phyloP scores from a whole-genome alignment of 805 yeast species.

The Maudiozyma pseudohumilis region DNA sequence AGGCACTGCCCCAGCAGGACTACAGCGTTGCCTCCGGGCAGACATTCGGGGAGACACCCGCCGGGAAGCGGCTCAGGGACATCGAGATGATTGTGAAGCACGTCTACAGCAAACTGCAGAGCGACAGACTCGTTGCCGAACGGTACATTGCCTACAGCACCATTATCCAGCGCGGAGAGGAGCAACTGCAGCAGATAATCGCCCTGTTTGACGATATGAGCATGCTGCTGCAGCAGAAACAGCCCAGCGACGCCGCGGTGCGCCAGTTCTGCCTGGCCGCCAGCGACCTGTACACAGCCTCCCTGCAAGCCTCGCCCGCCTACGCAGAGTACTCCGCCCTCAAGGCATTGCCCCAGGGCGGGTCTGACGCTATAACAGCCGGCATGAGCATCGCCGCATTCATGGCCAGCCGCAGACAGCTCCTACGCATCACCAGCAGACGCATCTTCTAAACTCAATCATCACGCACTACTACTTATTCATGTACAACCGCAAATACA shows the following conservation, averaged over 20 bases:
- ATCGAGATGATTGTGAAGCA: conserved; percentile 1
- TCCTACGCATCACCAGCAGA: conserved; percentile 13
- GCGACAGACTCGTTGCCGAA: not conserved
- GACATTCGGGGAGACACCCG: not conserved
- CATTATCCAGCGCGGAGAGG: no score
- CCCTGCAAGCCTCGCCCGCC: not conserved
- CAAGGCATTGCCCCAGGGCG: no score
- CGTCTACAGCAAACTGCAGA: conserved; percentile 1
- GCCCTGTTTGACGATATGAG: no score
- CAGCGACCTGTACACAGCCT: not conserved
- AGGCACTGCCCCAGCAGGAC: not conserved
- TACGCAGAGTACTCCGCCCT: not conserved
- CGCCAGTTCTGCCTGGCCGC: not conserved
- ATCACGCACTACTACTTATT: no score
- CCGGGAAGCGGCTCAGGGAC: conserved; percentile 3
- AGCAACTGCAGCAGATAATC: no score
- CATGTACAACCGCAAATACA: no score
- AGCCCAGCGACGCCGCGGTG: not conserved
- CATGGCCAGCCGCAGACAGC: not conserved
- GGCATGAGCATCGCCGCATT: no score
- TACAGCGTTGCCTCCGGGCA: not conserved
- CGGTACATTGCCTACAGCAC: no score
- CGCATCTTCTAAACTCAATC: conserved; percentile 12
- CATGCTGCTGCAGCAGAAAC: not conserved
- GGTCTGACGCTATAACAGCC: no score